Percentiles rank a stretch among this genome's conserved stretches.
These are phyloP conservation scores for Paramyrothecium roridum DNA, from an alignment of 2,329 filamentous ascomycete genomes.

Conservation along the genomic window DNA sequence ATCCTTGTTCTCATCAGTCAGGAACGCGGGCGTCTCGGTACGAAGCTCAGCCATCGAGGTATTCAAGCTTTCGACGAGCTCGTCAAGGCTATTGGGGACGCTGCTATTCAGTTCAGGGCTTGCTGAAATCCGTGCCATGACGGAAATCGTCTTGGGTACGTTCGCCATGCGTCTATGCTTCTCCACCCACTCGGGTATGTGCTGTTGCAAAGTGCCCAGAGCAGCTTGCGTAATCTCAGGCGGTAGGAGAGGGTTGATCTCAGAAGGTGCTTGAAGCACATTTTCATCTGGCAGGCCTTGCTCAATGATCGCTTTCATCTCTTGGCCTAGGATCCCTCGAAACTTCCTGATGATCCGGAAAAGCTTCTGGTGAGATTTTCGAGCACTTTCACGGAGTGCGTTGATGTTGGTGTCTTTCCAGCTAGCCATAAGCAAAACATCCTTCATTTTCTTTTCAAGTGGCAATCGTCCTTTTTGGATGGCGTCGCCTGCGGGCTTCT, in stretches of 20 bases:
- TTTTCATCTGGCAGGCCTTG: slow-evolving; percentile 56
- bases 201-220: slow-evolving; percentile 15
- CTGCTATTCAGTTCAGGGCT: slow-evolving; percentile 51
- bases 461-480: slow-evolving; percentile 65
- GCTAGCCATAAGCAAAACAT: slow-evolving; percentile 88
- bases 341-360: slow-evolving; percentile 93
- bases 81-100: slow-evolving; percentile 57
- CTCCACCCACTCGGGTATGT: slow-evolving; percentile 34
- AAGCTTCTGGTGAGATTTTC: slow-evolving; percentile 85
- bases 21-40: slow-evolving; percentile 75
- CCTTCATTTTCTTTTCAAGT: slow-evolving; percentile 89
- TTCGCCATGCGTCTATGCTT: slow-evolving; percentile 68
- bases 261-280: slow-evolving; percentile 8
- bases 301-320: slow-evolving; percentile 64
- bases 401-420: slow-evolving; percentile 99
- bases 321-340: slow-evolving; percentile 71
- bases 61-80: slow-evolving; percentile 67
- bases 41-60: slow-evolving; percentile 70
- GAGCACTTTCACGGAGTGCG: slow-evolving; percentile 82
- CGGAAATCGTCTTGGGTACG: slow-evolving; percentile 63
- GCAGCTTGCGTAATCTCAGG: slow-evolving; percentile 9
- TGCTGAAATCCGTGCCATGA: slow-evolving; percentile 66
- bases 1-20: slow-evolving; percentile 85
- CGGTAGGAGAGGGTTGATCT: slow-evolving; percentile 1
- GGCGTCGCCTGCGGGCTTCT: slow-evolving; percentile 59